Evolutionary conservation across 2,329 filamentous ascomycete genomes (phyloP).

Genomic region (Alternaria hordeiaustralica): DNA sequence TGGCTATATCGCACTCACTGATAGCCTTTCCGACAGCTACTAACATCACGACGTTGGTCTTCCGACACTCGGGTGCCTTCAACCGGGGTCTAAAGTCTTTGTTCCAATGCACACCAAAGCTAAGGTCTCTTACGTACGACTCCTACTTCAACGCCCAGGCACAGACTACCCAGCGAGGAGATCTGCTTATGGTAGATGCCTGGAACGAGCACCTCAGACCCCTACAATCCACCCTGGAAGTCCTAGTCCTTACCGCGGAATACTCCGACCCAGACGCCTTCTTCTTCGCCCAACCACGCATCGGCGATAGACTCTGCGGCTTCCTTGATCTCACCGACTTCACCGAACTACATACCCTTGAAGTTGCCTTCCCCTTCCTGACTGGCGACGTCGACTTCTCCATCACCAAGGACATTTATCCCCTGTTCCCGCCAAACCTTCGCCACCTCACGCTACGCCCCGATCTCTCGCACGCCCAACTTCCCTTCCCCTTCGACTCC

Average conservation of each 20-base stretch:
- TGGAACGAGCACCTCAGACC: conserved; percentile 24
- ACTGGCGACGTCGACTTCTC: conserved; percentile 32
- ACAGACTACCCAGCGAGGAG: background rate
- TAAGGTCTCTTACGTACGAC: conserved; percentile 34
- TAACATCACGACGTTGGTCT: conserved; percentile 27
- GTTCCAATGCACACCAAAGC: conserved; percentile 22
- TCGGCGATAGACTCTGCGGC: conserved; percentile 19
- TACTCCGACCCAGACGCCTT: conserved; percentile 21
- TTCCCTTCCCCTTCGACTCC: conserved; percentile 24
- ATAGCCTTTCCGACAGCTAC: conserved; percentile 6
- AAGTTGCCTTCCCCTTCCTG: conserved; percentile 33
- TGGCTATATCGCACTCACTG: background rate
- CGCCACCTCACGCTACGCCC: conserved; percentile 31
- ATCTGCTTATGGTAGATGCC: conserved; percentile 20
- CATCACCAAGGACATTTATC: conserved; percentile 28
- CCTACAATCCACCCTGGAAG: conserved; percentile 19
- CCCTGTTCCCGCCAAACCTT: conserved; percentile 29
- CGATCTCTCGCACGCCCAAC: conserved; percentile 36
- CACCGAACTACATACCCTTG: conserved; percentile 29
- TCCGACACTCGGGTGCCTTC: conserved; percentile 23
- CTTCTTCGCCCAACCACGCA: conserved; percentile 31
- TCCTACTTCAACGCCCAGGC: conserved; percentile 25
- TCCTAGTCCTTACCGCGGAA: conserved; percentile 30
- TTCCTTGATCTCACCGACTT: conserved; percentile 33
- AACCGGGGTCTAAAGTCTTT: conserved; percentile 8